phyloP scores from a whole-genome alignment of 495 filamentous ascomycete genomes.

The Neurospora sp. region DNA sequence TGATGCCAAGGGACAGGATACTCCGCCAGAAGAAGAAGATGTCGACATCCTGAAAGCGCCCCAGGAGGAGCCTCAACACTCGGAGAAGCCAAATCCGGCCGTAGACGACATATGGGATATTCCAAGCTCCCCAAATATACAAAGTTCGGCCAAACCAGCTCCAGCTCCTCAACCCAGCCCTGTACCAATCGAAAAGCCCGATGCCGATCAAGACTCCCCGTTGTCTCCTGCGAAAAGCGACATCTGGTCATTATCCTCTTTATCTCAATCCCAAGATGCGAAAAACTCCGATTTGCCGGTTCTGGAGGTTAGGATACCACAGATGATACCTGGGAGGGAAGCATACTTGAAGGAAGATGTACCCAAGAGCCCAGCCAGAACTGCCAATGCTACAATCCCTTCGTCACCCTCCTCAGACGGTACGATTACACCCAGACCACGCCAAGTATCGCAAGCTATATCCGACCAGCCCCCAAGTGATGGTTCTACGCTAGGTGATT shows the following conservation, averaged over 20 bases:
- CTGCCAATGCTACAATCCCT: background rate
- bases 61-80: background rate
- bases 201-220: background rate
- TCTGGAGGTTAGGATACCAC: background rate
- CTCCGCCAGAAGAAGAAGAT: background rate
- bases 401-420: background rate
- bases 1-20: background rate
- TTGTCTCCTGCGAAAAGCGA: background rate
- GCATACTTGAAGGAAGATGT: background rate
- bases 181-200: background rate
- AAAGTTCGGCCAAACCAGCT: background rate
- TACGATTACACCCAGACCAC: background rate
- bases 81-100: background rate
- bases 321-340: background rate
- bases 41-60: slow-evolving; percentile 12
- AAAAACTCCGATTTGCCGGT: background rate
- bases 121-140: background rate
- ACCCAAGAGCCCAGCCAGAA: background rate
- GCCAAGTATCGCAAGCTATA: background rate
- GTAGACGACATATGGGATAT: slow-evolving; percentile 6
- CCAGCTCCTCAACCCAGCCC: background rate
- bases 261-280: background rate
- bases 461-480: background rate
- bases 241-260: background rate
- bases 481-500: background rate